Conservation (phyloP, 2,329 filamentous ascomycete species). For the Malbranchea zuffiana region DNA sequence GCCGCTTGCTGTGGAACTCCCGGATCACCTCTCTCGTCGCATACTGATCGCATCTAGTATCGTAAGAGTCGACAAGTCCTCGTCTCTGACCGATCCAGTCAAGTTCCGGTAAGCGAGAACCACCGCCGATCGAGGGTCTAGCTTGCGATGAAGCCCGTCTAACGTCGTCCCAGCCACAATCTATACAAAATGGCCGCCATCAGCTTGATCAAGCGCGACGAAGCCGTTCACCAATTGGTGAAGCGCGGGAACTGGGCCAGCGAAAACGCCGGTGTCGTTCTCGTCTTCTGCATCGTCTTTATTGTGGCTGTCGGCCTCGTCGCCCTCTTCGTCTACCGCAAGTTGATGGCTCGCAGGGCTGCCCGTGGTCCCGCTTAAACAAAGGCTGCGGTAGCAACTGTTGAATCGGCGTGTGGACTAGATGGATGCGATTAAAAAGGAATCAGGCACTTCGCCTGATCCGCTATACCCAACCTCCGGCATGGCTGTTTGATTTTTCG, state of each 20-base stretch:
- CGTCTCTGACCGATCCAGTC: too few relatives aligned
- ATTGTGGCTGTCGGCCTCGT: constrained; percentile 43
- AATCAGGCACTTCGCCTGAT: too few relatives aligned
- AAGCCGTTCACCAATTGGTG: constrained; percentile 27
- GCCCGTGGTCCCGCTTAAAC: constrained; percentile 15
- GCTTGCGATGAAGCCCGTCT: background rate
- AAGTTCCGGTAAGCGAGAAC: too few relatives aligned
- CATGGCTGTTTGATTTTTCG: too few relatives aligned
- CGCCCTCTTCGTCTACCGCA: constrained; percentile 40
- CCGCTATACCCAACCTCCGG: too few relatives aligned
- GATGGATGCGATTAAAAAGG: constrained; percentile 18
- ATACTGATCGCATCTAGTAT: constrained; percentile 3
- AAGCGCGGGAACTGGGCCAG: constrained; percentile 49
- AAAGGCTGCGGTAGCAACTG: background rate
- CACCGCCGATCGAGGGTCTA: too few relatives aligned
- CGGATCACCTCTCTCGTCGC: constrained; percentile 1
- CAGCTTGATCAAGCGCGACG: constrained; percentile 18
- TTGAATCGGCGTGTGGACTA: constrained; percentile 19
- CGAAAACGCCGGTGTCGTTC: constrained; percentile 48
- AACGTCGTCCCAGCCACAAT: background rate
- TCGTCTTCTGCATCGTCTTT: constrained; percentile 53
- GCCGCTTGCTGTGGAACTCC: constrained; percentile 1
- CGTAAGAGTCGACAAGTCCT: too few relatives aligned
- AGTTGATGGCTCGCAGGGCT: constrained; percentile 27
- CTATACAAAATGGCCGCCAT: constrained; percentile 21